Percentiles rank a stretch among this genome's conserved stretches.
Evolutionary conservation across 2,329 filamentous ascomycete species (phyloP).

Genomic region (Colletotrichum ledebouriae): DNA sequence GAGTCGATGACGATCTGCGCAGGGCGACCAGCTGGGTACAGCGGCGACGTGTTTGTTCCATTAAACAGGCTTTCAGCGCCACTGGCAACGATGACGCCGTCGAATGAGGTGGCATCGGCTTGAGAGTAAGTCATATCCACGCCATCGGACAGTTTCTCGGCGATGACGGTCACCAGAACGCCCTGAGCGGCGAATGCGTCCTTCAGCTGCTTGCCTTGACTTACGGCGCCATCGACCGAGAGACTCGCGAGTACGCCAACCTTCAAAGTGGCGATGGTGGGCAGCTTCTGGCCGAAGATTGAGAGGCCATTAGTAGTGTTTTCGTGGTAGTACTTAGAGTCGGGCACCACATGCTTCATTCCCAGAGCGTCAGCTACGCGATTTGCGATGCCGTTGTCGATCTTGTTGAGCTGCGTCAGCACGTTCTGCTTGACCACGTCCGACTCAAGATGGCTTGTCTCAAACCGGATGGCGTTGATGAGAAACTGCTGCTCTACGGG

Average conservation of each 20-base stretch:
- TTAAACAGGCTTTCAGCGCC: slow-evolving; percentile 68
- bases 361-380: slow-evolving; percentile 75
- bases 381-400: slow-evolving; percentile 75
- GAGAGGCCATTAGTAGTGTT: slow-evolving; percentile 74
- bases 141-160: slow-evolving; percentile 66
- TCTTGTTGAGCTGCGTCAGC: slow-evolving; percentile 75
- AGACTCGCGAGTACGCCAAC: slow-evolving; percentile 72
- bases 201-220: slow-evolving; percentile 64
- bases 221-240: slow-evolving; percentile 57
- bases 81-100: slow-evolving; percentile 71
- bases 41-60: slow-evolving; percentile 57
- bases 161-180: slow-evolving; percentile 71
- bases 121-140: slow-evolving; percentile 75
- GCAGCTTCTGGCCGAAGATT: slow-evolving; percentile 69
- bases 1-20: slow-evolving; percentile 72
- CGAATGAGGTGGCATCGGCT: slow-evolving; percentile 73
- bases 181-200: slow-evolving; percentile 62
- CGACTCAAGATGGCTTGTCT: slow-evolving; percentile 72
- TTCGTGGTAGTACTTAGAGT: slow-evolving; percentile 76
- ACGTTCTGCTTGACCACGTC: slow-evolving; percentile 73
- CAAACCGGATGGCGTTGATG: slow-evolving; percentile 80
- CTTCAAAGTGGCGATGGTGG: slow-evolving; percentile 72
- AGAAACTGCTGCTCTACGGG: slow-evolving; percentile 77
- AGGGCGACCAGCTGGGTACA: slow-evolving; percentile 75
- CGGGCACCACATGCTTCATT: slow-evolving; percentile 68